Conservation (phyloP, 768 basidiomycete species). For the Tremella mesenterica region DNA sequence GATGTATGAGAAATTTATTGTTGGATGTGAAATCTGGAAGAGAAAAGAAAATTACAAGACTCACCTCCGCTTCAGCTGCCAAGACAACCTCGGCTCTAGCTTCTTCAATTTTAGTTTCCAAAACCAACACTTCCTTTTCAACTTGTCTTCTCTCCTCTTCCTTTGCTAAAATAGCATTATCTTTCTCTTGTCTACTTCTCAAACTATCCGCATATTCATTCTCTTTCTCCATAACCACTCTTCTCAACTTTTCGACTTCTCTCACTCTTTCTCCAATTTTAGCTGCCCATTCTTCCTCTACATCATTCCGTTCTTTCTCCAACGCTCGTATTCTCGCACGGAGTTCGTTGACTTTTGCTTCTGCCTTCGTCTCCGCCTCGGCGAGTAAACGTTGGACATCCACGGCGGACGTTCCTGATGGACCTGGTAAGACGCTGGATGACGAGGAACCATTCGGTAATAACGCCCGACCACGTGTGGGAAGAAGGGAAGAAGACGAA, state of each 20-base stretch:
- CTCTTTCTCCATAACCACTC: conserved; percentile 54
- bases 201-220: conserved; percentile 55
- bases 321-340: conserved; percentile 54
- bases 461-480: conserved; percentile 47
- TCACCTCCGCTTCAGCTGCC: conserved; percentile 48
- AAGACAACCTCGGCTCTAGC: conserved; percentile 45
- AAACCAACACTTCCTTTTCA: conserved; percentile 44
- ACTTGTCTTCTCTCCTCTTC: conserved; percentile 38
- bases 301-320: conserved; percentile 77
- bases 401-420: conserved; percentile 10
- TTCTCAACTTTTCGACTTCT: conserved; percentile 67
- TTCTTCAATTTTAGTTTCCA: conserved; percentile 47
- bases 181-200: conserved; percentile 49
- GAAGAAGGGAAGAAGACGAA: conserved; percentile 26
- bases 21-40: neutral
- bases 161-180: conserved; percentile 53
- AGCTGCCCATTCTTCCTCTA: conserved; percentile 79
- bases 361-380: conserved; percentile 67
- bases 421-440: neutral
- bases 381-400: conserved; percentile 56
- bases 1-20: too few species aligned
- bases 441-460: conserved; percentile 6
- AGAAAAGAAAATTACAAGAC: conserved; percentile 1
- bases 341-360: conserved; percentile 64
- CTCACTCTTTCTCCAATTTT: conserved; percentile 69